Percentiles rank a stretch among this genome's conserved stretches.
phyloP scores from a whole-genome alignment of 805 yeast genomes.

The Jamesozyma spencerorum region DNA sequence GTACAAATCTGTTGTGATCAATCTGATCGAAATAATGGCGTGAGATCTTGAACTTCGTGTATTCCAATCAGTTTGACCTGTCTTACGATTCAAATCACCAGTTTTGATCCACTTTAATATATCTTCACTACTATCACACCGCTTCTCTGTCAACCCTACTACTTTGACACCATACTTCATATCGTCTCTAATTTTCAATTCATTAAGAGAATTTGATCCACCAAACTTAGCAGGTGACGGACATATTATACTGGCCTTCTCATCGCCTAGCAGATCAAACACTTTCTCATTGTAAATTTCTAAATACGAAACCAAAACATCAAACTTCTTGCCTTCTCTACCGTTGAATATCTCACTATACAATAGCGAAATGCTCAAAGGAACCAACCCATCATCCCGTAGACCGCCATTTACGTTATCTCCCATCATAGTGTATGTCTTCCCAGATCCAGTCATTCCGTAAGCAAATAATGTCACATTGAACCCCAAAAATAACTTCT shows the following conservation, averaged over 20 bases:
- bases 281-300: constrained; percentile 85
- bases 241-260: background rate
- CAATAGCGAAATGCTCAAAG: constrained; percentile 44
- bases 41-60: constrained; percentile 84
- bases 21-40: constrained; percentile 67
- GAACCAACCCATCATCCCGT: constrained; percentile 56
- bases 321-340: constrained; percentile 27
- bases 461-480: constrained; percentile 89
- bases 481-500: constrained; percentile 57
- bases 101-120: constrained; percentile 47
- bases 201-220: constrained; percentile 25
- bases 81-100: constrained; percentile 70
- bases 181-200: constrained; percentile 73
- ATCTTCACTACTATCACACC: constrained; percentile 49
- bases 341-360: constrained; percentile 38
- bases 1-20: constrained; percentile 37
- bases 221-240: constrained; percentile 10
- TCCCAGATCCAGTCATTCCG: constrained; percentile 93
- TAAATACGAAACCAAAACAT: constrained; percentile 58
- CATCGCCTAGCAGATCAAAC: constrained; percentile 52
- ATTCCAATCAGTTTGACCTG: constrained; percentile 86
- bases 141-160: constrained; percentile 59
- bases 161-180: constrained; percentile 62
- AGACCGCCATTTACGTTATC: constrained; percentile 11
- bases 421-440: constrained; percentile 83